Percentiles rank a stretch among this genome's conserved stretches.
phyloP scores from a whole-genome alignment of 192 early-diverging fungal genomes.

The Coemansia sp. region DNA sequence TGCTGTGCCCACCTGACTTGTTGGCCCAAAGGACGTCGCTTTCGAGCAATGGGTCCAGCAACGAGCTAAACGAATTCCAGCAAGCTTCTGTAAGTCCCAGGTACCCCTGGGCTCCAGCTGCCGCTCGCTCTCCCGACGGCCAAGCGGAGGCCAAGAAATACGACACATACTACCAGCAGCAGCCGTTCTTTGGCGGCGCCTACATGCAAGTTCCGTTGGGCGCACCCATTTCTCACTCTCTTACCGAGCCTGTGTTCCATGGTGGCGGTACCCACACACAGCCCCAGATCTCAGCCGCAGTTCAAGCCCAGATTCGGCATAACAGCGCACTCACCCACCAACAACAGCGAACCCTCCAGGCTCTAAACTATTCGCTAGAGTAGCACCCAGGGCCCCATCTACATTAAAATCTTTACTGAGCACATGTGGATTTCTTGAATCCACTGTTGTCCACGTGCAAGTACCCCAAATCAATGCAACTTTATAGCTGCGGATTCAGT shows the following conservation, averaged over 20 bases:
- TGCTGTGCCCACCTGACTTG: constrained; percentile 8
- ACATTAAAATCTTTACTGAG: neutral
- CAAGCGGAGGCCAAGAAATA: neutral
- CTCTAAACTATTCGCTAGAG: neutral
- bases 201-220: constrained; percentile 37
- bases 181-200: neutral
- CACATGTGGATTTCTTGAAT: neutral
- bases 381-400: neutral
- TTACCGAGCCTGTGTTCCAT: constrained; percentile 32
- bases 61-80: constrained; percentile 11
- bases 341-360: neutral
- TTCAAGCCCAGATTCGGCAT: neutral
- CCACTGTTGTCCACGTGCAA: neutral
- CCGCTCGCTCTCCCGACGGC: neutral
- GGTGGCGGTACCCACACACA: neutral
- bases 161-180: constrained; percentile 11
- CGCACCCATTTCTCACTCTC: constrained; percentile 30
- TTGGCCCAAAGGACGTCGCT: constrained; percentile 28
- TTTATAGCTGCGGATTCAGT: neutral
- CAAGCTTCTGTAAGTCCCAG: constrained; percentile 8
- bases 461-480: neutral
- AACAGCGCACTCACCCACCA: constrained; percentile 2
- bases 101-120: constrained; percentile 2
- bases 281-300: constrained; percentile 9
- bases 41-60: constrained; percentile 18